Base-by-base conservation (phyloP, 768 basidiomycete species). In the Boletus pseudopeckii region DNA sequence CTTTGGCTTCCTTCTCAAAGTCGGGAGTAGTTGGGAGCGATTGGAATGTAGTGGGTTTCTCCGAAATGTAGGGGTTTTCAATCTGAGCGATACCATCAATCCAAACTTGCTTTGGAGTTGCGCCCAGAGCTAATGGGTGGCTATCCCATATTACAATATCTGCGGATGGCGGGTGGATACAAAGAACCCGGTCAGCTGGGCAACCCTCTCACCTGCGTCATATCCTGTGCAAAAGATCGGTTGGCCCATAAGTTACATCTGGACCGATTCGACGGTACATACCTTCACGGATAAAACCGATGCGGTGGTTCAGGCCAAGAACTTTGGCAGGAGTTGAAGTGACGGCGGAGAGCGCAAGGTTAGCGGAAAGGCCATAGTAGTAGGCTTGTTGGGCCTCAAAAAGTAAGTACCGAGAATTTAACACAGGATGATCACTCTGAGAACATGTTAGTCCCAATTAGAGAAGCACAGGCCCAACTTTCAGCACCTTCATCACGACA, bases 11-110 rank as follows among this genome's bases (percentile, higher is more conserved):
- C 50, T 77, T 74, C 38, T 84, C 81, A 74, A 84, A 91, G 56
- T 84, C 74, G 0, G 87, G 87, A 9, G 78, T 77, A 4, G 69
- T 59, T 10, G 86, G 84, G 7, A 77, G 56, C 6, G 56, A 49
- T 60, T 92, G 89, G 56, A 81, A 68, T 7, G 67, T 51, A 1
- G 56, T 44, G 0, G 86, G 81, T 64, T 95, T 93, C 46, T 70
- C 44, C 37, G 77, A 65, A 17, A 79, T 66, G 58, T 75, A 65
- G 3, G 84, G 77, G 3, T 70, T 63, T 42, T 73, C 62, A 2
- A 87, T 61, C 61, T 95, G 92, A 1, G 86, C 64, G 45, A 93
- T 86, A 4, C 92, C 92, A 62, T 95, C 92, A 55, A 93, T 90
- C 71, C 79, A 91, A 9, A 90, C 88, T 72, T 92, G 90, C 46